Evolutionary conservation across 345 rosid species (phyloP).

Genomic region (Bruguiera parviflora): DNA sequence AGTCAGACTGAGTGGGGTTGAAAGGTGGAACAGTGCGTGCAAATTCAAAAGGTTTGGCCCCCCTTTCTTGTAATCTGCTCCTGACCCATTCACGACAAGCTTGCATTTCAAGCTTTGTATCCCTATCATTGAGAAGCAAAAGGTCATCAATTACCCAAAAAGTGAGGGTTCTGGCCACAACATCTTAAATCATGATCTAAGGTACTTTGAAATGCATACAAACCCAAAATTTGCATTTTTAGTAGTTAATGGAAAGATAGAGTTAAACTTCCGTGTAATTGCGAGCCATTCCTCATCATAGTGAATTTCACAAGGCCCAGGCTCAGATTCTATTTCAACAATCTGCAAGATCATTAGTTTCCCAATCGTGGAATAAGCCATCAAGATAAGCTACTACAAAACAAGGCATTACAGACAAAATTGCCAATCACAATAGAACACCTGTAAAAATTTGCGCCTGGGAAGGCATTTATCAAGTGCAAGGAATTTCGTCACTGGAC

Average conservation of each 20-base stretch:
- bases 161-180: background rate
- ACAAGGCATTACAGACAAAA: conserved; percentile 8
- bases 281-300: conserved; percentile 93
- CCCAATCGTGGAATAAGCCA: conserved; percentile 21
- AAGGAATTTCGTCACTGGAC: conserved; percentile 75
- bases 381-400: conserved; percentile 9
- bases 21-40: conserved; percentile 55
- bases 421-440: conserved; percentile 12
- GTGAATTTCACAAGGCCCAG: conserved; percentile 67
- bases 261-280: conserved; percentile 60
- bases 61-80: conserved; percentile 55
- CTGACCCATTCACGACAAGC: conserved; percentile 68
- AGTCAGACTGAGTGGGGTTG: conserved; percentile 41
- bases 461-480: conserved; percentile 89
- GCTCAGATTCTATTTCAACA: conserved; percentile 72
- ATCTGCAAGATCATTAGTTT: conserved; percentile 39
- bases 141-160: background rate
- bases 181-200: background rate
- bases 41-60: conserved; percentile 75
- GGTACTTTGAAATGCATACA: background rate
- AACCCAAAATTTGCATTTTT: conserved; percentile 54
- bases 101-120: conserved; percentile 41
- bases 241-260: conserved; percentile 59
- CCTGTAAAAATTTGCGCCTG: conserved; percentile 75
- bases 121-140: conserved; percentile 31